Conservation (phyloP, 768 basidiomycete genomes). For the Kondoa subrosea region DNA sequence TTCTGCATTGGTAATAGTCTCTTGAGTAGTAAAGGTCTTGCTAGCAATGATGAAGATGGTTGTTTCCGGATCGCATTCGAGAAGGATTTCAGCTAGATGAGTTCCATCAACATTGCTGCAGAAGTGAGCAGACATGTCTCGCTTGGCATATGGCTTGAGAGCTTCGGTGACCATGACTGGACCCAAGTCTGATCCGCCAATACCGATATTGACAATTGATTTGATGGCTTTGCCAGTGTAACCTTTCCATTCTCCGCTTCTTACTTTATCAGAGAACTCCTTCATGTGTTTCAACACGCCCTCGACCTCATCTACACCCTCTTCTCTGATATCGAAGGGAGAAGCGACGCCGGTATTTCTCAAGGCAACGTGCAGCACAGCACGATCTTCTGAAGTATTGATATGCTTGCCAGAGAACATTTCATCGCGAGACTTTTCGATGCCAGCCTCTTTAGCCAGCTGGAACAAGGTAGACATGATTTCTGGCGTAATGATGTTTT, state of each 20-base stretch:
- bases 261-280: constrained; percentile 64
- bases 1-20: constrained; percentile 97
- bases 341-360: constrained; percentile 41
- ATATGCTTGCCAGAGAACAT: constrained; percentile 96
- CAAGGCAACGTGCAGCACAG: constrained; percentile 86
- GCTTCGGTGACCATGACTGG: constrained; percentile 99
- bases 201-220: constrained; percentile 95
- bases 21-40: constrained; percentile 99
- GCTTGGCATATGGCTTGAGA: constrained; percentile 77
- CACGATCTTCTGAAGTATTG: constrained; percentile 95
- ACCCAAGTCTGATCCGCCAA: constrained; percentile 92
- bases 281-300: constrained; percentile 79
- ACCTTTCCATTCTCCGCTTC: constrained; percentile 82
- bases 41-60: constrained; percentile 96
- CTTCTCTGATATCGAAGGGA: constrained; percentile 48
- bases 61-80: constrained; percentile 65
- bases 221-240: constrained; percentile 91
- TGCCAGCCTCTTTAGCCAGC: constrained; percentile 67
- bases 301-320: constrained; percentile 63
- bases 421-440: constrained; percentile 68
- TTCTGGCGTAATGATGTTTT: constrained; percentile 79
- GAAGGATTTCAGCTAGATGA: constrained; percentile 76
- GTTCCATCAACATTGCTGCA: constrained; percentile 98
- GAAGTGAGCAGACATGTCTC: constrained; percentile 70
- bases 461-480: constrained; percentile 59